Evolutionary conservation across 306 rosid species (phyloP), one percentile per base, ranked within the genome.

Genomic region (Pyrus betulifolia): DNA sequence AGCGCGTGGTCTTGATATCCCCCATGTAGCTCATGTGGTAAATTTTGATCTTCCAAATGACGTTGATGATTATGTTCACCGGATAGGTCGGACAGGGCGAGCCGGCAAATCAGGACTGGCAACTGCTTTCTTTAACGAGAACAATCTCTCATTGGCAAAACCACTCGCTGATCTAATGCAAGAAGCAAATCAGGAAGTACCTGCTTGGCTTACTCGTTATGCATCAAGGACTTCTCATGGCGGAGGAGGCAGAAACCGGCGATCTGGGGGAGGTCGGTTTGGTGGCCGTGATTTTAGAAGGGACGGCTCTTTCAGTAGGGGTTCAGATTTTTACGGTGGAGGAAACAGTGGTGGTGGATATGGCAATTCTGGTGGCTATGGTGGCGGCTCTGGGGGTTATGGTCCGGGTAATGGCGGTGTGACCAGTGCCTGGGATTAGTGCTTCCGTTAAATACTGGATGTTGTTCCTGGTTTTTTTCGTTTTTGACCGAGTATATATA

Each of bases 1-100:
- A 25, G 93, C 97, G 59, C 92, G 97, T 74, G 97, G 97, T 70
- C 93, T 91, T 67, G 97, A 91, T 70, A 91, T 91, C 59, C 97
- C 97, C 17, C 88, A 86, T 30, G 97, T 91, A 33, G 91, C 89
- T 52, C 97, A 91, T 15, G 97, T 91, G 81, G 90, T 91, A 68
- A 91, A 91, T 62, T 91, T 91, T 75, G 94, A 91, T 79, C 92
- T 91, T 46, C 97, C 97, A 18, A 89, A 89, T 63, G 94, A 91
- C 86, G 88, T 91, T 55, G 97, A 91, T 68, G 97, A 91, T 80
- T 91, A 91, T 72, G 97, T 91, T 68, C 94, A 89, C 65, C 86
- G 97, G 84, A 91, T 91, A 76, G 97, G 97, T 52, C 85, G 97
- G 70, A 91, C 97, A 4, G 97, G 97, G 57, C 77, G 97, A 60